These are phyloP conservation scores for Paspalum notatum DNA, from an alignment of 176 grass and related monocot genomes.

Conservation along the genomic window DNA sequence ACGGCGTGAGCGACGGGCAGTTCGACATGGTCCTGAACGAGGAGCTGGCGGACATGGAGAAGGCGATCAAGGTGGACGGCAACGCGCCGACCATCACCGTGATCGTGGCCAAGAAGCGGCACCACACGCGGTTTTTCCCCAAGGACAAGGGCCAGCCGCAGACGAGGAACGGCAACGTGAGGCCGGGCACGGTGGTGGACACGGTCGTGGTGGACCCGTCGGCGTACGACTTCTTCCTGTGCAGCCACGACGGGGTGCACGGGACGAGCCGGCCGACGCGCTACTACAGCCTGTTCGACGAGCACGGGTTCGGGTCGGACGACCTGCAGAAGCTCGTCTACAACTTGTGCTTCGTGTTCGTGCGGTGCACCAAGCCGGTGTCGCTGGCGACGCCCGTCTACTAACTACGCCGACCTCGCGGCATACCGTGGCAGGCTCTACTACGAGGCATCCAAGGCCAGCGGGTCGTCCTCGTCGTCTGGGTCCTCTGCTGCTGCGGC, in stretches of 20 bases:
- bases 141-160: not conserved
- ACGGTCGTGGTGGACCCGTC: constrained; percentile 43
- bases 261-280: constrained; percentile 68
- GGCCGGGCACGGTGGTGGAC: constrained; percentile 67
- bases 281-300: constrained; percentile 56
- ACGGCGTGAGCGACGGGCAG: constrained; percentile 64
- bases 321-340: constrained; percentile 66
- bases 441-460: constrained; percentile 49
- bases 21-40: constrained; percentile 58
- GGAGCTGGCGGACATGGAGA: constrained; percentile 47
- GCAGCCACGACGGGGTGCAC: constrained; percentile 55
- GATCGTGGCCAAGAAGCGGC: constrained; percentile 62
- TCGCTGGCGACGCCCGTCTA: constrained; percentile 60
- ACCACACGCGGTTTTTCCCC: constrained; percentile 62
- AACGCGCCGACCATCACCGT: constrained; percentile 63
- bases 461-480: not conserved
- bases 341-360: constrained; percentile 60
- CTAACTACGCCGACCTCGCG: constrained; percentile 65
- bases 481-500: not conserved
- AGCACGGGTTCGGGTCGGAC: constrained; percentile 43
- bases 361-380: constrained; percentile 68
- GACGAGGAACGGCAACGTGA: constrained; percentile 44
- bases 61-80: constrained; percentile 12
- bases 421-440: constrained; percentile 63
- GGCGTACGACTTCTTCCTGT: constrained; percentile 65